Percentiles rank a stretch among this genome's conserved stretches.
Evolutionary conservation across 2,329 filamentous ascomycete genomes (phyloP).

Genomic region (Neopestalotiopsis sp.): DNA sequence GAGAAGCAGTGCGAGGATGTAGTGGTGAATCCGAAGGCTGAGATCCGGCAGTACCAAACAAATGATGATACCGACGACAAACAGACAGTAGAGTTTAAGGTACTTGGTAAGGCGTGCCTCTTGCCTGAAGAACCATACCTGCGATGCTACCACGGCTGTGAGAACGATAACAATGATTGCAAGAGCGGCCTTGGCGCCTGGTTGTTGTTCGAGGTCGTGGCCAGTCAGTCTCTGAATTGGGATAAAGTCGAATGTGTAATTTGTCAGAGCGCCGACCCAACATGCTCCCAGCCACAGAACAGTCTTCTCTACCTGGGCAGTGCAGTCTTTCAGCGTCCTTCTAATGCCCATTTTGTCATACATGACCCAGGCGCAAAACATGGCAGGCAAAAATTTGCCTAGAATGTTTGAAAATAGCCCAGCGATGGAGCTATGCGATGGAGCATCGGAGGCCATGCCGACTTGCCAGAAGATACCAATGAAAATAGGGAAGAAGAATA

Average conservation of each 20-base stretch:
- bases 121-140: conserved; percentile 85
- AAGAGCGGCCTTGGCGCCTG: conserved; percentile 84
- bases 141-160: conserved; percentile 70
- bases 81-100: conserved; percentile 76
- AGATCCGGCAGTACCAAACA: conserved; percentile 77
- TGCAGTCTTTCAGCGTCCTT: conserved; percentile 73
- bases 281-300: conserved; percentile 87
- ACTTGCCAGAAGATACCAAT: conserved; percentile 87
- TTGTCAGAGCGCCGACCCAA: conserved; percentile 91
- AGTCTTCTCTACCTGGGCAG: conserved; percentile 87
- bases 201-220: conserved; percentile 87
- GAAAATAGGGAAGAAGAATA: conserved; percentile 88
- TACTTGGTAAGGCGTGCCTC: conserved; percentile 82
- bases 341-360: conserved; percentile 82
- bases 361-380: conserved; percentile 86
- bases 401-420: conserved; percentile 78
- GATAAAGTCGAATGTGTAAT: conserved; percentile 94
- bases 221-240: conserved; percentile 91
- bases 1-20: conserved; percentile 85
- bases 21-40: conserved; percentile 87
- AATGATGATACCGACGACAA: conserved; percentile 71
- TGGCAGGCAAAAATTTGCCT: conserved; percentile 83
- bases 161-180: conserved; percentile 78
- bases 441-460: conserved; percentile 87
- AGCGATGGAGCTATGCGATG: conserved; percentile 69